A percentile compares a stretch with the other conserved stretches of the same genome.
Evolutionary conservation across 805 yeast genomes (phyloP).

Genomic region (Barnettozyma wickerhamii): DNA sequence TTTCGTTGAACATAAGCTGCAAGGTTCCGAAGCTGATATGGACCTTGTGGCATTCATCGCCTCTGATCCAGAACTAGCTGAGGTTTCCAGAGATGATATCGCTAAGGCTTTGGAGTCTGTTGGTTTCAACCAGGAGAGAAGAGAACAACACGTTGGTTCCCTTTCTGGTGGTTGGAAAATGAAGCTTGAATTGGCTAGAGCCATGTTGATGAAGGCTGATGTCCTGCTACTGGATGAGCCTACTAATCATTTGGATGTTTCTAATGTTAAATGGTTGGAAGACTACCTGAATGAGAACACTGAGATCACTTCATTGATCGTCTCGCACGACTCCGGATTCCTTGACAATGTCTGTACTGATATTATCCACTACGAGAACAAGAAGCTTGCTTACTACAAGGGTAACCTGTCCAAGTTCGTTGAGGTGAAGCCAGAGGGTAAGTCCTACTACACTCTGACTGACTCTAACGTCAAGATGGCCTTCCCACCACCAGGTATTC

Average conservation of each 20-base stretch:
- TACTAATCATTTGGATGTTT: conserved; percentile 95
- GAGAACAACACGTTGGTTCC: conserved; percentile 88
- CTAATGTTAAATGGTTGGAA: conserved; percentile 90
- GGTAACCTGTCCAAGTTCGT: conserved; percentile 95
- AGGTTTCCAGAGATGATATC: conserved; percentile 65
- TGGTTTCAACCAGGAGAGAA: conserved; percentile 89
- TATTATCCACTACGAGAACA: conserved; percentile 93
- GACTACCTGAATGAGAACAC: conserved; percentile 79
- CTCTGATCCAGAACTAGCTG: conserved; percentile 73
- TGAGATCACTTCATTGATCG: conserved; percentile 89
- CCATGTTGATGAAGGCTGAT: conserved; percentile 97
- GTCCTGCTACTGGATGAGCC: conserved; percentile 95
- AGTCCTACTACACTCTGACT: conserved; percentile 88
- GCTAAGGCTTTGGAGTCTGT: conserved; percentile 73
- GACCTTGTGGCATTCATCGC: conserved; percentile 86
- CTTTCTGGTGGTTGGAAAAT: conserved; percentile 99
- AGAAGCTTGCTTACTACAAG: conserved; percentile 90
- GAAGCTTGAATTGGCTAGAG: conserved; percentile 98
- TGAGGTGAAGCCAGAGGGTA: conserved; percentile 90
- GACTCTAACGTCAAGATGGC: conserved; percentile 94
- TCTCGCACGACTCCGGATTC: conserved; percentile 97
- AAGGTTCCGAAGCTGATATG: conserved; percentile 90
- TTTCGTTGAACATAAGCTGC: conserved; percentile 95
- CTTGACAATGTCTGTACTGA: conserved; percentile 95
- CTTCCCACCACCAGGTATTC: conserved; percentile 97